Percentiles rank a stretch among this genome's conserved stretches.
Conservation (phyloP, 2,329 filamentous ascomycete species). For the Cordyceps cicadae region DNA sequence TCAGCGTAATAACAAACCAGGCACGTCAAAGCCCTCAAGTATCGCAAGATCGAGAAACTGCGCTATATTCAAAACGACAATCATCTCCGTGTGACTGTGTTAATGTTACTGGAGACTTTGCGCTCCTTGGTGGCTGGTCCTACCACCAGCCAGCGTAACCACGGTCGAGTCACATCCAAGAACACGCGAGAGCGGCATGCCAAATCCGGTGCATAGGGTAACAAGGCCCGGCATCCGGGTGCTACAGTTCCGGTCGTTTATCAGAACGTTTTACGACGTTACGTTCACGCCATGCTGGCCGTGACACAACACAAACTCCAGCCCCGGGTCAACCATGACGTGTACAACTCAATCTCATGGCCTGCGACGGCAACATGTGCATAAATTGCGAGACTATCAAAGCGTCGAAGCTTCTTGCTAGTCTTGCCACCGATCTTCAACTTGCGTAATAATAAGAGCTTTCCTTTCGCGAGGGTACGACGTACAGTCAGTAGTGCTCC, state of each 20-base stretch:
- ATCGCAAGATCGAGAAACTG: background rate
- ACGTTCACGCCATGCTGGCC: background rate
- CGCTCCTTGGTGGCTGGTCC: background rate
- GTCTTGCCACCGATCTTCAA: background rate
- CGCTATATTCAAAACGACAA: background rate
- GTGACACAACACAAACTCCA: constrained; percentile 1
- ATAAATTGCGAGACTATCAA: background rate
- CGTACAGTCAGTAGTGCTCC: background rate
- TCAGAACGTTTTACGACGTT: background rate
- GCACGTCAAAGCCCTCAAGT: background rate
- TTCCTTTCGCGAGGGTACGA: background rate
- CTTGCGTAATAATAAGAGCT: background rate
- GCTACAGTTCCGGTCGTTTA: background rate
- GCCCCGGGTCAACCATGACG: constrained; percentile 2
- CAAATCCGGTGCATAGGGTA: background rate
- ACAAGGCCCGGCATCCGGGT: background rate
- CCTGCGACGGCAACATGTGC: background rate
- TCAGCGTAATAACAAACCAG: background rate
- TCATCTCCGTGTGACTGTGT: background rate
- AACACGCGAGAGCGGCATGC: background rate
- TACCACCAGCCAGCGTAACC: background rate
- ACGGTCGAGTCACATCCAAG: background rate
- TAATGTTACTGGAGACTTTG: background rate
- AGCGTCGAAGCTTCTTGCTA: background rate
- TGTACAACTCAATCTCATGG: background rate